phyloP scores from a whole-genome alignment of 2,329 filamentous ascomycete genomes.

The Penicillium sp. region DNA sequence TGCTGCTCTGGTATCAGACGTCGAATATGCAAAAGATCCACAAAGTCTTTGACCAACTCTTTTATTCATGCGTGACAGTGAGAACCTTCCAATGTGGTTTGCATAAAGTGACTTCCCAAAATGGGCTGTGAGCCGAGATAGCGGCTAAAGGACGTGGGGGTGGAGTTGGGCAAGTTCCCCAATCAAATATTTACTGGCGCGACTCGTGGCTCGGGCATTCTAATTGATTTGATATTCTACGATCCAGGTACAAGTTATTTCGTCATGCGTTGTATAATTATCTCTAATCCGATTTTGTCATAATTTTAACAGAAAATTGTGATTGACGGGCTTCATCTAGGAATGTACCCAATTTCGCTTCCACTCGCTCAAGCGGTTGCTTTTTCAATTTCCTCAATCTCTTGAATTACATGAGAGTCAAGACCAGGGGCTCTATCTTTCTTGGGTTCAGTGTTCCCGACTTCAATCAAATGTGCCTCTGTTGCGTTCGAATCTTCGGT shows the following conservation, averaged over 20 bases:
- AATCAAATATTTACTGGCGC: no score
- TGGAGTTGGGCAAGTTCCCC: no score
- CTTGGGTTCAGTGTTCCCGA: slow-evolving; percentile 3
- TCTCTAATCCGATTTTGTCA: not conserved
- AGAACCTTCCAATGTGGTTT: no score
- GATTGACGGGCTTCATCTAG: not conserved
- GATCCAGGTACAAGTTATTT: no score
- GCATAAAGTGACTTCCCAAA: no score
- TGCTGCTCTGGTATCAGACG: not conserved
- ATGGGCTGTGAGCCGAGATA: no score
- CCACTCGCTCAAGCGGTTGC: not conserved
- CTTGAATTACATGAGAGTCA: slow-evolving; percentile 7
- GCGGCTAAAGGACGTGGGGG: no score
- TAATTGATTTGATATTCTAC: no score
- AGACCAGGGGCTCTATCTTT: slow-evolving; percentile 2
- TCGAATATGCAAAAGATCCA: not conserved
- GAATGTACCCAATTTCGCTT: not conserved
- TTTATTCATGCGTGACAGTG: no score
- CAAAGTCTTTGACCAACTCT: not conserved
- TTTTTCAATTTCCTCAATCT: slow-evolving; percentile 4
- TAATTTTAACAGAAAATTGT: not conserved
- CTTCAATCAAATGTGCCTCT: slow-evolving; percentile 10
- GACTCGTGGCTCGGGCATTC: no score
- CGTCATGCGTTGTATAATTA: no score
- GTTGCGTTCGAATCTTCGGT: slow-evolving; percentile 3